Percentiles rank a stretch among this genome's conserved stretches.
Conservation (phyloP, 2,329 filamentous ascomycete genomes). For the Pyrenophora seminiperda region DNA sequence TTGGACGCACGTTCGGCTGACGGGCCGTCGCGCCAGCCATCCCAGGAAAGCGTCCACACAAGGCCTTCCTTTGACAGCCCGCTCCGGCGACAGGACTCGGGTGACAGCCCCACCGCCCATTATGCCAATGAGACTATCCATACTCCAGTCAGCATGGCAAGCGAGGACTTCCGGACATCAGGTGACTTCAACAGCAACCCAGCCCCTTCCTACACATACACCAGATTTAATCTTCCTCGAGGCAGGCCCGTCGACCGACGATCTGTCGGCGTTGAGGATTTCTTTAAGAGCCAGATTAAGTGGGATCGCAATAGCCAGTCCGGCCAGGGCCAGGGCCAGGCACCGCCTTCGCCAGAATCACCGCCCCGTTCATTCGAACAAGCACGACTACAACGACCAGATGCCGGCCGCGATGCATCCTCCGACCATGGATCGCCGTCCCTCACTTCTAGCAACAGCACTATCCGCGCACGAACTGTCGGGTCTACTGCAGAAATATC, state of each 20-base stretch:
- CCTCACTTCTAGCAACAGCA: constrained; percentile 52
- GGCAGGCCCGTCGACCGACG: constrained; percentile 76
- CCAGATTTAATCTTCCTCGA: constrained; percentile 81
- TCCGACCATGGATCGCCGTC: constrained; percentile 40
- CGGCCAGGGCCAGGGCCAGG: constrained; percentile 28
- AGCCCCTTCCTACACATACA: constrained; percentile 80
- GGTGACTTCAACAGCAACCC: constrained; percentile 56
- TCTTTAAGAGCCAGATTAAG: constrained; percentile 58
- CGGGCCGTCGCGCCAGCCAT: constrained; percentile 42
- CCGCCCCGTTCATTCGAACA: constrained; percentile 46
- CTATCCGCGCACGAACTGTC: constrained; percentile 53
- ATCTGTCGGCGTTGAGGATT: constrained; percentile 47
- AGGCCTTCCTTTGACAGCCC: constrained; percentile 48
- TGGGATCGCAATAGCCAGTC: constrained; percentile 63
- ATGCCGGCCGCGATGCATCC: constrained; percentile 22
- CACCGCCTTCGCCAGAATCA: constrained; percentile 48
- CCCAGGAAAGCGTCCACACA: constrained; percentile 44
- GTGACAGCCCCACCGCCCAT: constrained; percentile 60
- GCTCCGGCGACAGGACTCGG: constrained; percentile 48
- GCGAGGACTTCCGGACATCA: constrained; percentile 68
- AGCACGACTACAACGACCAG: constrained; percentile 24
- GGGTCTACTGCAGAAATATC: constrained; percentile 65
- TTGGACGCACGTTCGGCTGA: constrained; percentile 47
- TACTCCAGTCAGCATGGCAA: constrained; percentile 74
- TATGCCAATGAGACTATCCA: constrained; percentile 68